A percentile compares a stretch with the other conserved stretches of the same genome.
phyloP scores from a whole-genome alignment of 768 basidiomycete genomes.

The Hemileccinum rubropunctum region DNA sequence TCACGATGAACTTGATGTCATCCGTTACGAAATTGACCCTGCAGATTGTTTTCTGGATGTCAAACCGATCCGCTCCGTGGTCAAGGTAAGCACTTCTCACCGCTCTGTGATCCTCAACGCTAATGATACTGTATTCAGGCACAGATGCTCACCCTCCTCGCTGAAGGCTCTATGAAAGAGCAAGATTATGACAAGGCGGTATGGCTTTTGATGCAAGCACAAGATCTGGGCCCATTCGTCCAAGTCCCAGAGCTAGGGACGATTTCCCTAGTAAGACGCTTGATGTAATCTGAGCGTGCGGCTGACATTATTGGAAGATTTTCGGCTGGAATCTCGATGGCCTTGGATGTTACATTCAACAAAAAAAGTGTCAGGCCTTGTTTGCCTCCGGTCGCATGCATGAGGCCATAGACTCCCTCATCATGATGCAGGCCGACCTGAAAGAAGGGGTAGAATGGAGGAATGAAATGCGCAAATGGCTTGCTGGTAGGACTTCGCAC shows the following conservation, averaged over 20 bases:
- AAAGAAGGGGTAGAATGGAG: no score
- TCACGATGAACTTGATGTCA: no score
- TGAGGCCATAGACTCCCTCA: no score
- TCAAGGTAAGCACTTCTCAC: neutral
- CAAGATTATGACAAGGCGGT: neutral
- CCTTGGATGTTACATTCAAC: neutral
- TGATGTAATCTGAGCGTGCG: neutral
- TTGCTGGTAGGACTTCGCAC: no score
- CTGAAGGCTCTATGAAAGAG: neutral
- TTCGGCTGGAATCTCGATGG: constrained; percentile 13
- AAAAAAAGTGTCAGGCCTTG: neutral
- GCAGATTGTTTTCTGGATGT: neutral
- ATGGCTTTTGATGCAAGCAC: constrained; percentile 1
- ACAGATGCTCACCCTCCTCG: constrained; percentile 1
- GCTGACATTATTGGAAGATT: constrained; percentile 5
- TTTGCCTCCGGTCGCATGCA: no score
- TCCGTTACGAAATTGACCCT: no score
- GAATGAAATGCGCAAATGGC: no score
- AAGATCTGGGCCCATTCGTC: neutral
- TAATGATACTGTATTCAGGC: neutral
- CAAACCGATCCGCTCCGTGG: neutral
- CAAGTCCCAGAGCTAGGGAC: constrained; percentile 1
- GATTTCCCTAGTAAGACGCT: constrained; percentile 2
- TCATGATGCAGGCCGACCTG: no score
- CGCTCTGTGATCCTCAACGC: neutral